phyloP scores from a whole-genome alignment of 495 filamentous ascomycete species.

The Xeromyces bisporus region DNA sequence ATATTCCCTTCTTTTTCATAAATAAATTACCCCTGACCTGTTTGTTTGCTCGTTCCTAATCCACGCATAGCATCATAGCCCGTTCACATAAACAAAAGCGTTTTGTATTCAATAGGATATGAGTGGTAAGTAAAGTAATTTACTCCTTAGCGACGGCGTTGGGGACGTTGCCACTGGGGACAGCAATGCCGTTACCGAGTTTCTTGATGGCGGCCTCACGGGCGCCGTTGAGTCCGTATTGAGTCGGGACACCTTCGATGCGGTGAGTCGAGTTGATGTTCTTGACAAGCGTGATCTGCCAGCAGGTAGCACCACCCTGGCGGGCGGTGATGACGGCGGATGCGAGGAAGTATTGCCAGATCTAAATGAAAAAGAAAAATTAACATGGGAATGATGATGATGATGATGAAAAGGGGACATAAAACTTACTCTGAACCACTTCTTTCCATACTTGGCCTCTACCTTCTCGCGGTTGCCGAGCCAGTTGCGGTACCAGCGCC shows the following conservation, averaged over 20 bases:
- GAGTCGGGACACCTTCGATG: constrained; percentile 63
- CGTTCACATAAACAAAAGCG: no score
- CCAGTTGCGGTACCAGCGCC: constrained; percentile 99
- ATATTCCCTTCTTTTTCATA: no score
- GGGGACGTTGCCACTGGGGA: constrained; percentile 25
- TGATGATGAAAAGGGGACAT: neutral
- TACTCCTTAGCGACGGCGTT: constrained; percentile 15
- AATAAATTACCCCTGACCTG: no score
- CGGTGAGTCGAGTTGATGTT: constrained; percentile 96
- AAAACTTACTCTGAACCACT: constrained; percentile 82
- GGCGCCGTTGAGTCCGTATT: constrained; percentile 63
- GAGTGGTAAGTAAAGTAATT: no score
- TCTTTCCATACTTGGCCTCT: constrained; percentile 81
- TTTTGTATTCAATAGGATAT: no score
- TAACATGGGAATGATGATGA: neutral
- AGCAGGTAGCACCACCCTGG: constrained; percentile 88
- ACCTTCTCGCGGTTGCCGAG: constrained; percentile 91
- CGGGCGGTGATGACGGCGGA: constrained; percentile 84
- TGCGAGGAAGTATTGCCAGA: constrained; percentile 98
- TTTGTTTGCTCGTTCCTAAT: no score
- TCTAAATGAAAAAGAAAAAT: constrained; percentile 33
- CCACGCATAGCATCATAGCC: no score
- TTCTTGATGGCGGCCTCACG: constrained; percentile 25
- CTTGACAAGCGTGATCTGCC: constrained; percentile 90
- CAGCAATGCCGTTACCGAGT: constrained; percentile 19